phyloP scores from a whole-genome alignment of 2,329 filamentous ascomycete genomes.

The Fusarium sp. region DNA sequence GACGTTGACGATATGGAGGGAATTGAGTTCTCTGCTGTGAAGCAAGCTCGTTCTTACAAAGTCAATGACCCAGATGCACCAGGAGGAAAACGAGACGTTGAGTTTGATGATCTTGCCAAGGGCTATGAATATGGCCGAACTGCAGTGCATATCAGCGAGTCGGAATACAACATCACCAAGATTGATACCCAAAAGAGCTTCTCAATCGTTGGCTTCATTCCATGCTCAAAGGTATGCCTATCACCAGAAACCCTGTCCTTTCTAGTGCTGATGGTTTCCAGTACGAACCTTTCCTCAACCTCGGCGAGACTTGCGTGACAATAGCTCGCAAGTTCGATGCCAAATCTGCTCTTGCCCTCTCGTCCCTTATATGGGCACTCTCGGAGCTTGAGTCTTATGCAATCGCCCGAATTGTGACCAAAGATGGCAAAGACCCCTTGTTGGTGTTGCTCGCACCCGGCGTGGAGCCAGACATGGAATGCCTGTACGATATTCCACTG shows the following conservation, averaged over 20 bases:
- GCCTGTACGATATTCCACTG: conserved; percentile 86
- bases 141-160: conserved; percentile 86
- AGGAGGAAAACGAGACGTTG: conserved; percentile 83
- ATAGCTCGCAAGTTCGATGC: conserved; percentile 80
- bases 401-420: conserved; percentile 83
- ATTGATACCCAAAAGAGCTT: conserved; percentile 80
- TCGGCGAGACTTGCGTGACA: conserved; percentile 83
- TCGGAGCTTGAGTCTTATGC: conserved; percentile 87
- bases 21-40: conserved; percentile 74
- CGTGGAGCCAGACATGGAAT: conserved; percentile 82
- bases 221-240: conserved; percentile 68
- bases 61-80: conserved; percentile 78
- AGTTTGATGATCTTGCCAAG: conserved; percentile 85
- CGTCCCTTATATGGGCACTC: conserved; percentile 88
- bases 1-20: conserved; percentile 59
- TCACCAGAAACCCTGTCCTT: background rate
- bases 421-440: conserved; percentile 81
- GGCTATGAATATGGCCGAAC: conserved; percentile 95
- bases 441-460: conserved; percentile 82
- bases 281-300: conserved; percentile 85
- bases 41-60: conserved; percentile 80
- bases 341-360: conserved; percentile 85
- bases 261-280: conserved; percentile 46
- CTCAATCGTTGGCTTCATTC: conserved; percentile 88
- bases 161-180: conserved; percentile 88